These are phyloP conservation scores for Boletus mariae DNA, from an alignment of 1,284 basidiomycete genomes.

Conservation along the genomic window DNA sequence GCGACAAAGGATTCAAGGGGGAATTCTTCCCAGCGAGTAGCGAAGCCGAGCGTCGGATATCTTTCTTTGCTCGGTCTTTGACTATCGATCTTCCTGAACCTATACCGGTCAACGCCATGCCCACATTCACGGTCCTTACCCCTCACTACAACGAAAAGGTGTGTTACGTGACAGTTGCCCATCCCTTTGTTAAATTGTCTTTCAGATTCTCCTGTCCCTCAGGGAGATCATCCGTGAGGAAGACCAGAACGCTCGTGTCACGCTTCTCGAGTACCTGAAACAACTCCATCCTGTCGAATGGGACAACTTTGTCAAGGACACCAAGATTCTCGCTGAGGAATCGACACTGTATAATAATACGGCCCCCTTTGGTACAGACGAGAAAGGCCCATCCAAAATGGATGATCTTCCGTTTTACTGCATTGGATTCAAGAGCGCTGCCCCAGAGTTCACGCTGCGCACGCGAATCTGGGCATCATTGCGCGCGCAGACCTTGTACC, in stretches of 20 bases:
- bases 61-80: conserved; percentile 93
- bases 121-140: conserved; percentile 92
- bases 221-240: conserved; percentile 97
- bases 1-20: conserved; percentile 77
- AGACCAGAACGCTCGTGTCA: conserved; percentile 92
- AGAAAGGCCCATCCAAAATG: conserved; percentile 82
- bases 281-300: conserved; percentile 98
- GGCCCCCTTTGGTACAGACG: conserved; percentile 79
- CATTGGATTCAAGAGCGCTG: conserved; percentile 98
- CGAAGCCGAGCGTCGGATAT: conserved; percentile 92
- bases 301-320: conserved; percentile 99
- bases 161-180: neutral
- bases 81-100: conserved; percentile 88
- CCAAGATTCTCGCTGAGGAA: conserved; percentile 98
- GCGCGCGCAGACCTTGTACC: conserved; percentile 96
- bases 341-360: conserved; percentile 81
- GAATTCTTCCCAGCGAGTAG: conserved; percentile 92
- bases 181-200: conserved; percentile 10
- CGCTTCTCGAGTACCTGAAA: conserved; percentile 94
- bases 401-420: conserved; percentile 98
- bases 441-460: conserved; percentile 96
- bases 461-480: conserved; percentile 99
- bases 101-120: conserved; percentile 93
- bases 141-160: conserved; percentile 97
- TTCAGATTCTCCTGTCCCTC: conserved; percentile 82